A percentile compares a stretch with the other conserved stretches of the same genome.
Evolutionary conservation across 345 rosid species (phyloP).

Genomic region (Ceriops zippeliana): DNA sequence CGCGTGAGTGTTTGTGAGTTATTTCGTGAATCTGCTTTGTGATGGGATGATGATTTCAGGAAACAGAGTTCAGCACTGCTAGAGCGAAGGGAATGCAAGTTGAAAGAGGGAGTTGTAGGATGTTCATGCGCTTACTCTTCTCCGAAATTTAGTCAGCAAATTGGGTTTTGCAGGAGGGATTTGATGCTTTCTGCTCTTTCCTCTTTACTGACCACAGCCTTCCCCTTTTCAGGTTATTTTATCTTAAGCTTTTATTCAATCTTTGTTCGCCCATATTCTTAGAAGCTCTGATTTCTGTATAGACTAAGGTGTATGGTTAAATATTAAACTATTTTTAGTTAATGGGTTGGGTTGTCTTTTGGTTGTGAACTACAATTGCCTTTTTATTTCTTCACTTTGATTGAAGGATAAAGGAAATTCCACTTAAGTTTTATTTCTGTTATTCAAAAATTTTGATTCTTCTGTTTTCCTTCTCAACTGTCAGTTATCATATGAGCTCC

Average conservation of each 20-base stretch:
- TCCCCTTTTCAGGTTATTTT: constrained; percentile 47
- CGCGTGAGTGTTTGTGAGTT: neutral
- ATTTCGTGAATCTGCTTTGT: neutral
- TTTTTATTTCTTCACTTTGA: no score
- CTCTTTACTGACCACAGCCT: constrained; percentile 46
- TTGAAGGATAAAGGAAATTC: neutral
- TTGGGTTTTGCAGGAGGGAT: constrained; percentile 58
- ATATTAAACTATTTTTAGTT: no score
- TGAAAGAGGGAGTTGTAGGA: constrained; percentile 24
- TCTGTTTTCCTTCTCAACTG: neutral
- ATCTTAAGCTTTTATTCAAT: neutral
- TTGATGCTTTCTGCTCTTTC: constrained; percentile 60
- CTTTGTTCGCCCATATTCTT: neutral
- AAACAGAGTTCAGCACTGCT: constrained; percentile 30
- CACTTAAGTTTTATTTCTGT: neutral
- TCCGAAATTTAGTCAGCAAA: constrained; percentile 27
- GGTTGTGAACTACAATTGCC: no score
- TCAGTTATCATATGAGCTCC: constrained; percentile 1
- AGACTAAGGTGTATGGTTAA: neutral
- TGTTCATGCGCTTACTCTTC: constrained; percentile 32
- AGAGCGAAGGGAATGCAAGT: constrained; percentile 39
- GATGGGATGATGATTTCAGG: constrained; percentile 21
- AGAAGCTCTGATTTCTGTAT: neutral
- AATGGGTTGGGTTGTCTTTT: no score
- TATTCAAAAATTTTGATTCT: neutral